Evolutionary conservation across 495 filamentous ascomycete genomes (phyloP), one percentile per base, ranked within the genome.

Genomic region (Annulohypoxylon moriforme): DNA sequence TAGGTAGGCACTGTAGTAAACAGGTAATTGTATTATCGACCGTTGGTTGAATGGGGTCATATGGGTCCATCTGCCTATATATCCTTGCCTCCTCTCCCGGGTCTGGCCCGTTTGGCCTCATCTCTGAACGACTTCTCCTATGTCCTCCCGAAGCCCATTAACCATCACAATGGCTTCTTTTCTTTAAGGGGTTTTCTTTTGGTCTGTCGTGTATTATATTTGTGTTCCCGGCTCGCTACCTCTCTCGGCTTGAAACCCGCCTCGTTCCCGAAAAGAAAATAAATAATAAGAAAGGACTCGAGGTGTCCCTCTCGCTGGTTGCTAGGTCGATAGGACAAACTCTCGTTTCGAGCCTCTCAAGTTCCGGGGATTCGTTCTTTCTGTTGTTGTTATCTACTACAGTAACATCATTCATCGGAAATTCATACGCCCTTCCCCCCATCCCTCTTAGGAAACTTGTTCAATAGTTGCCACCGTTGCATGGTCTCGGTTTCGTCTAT

Each of bases 131-230:
- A 74, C 80, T 50, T 71, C 78, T 73, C 78, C 76, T 77, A 73
- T 78, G 74, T 77, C 72, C 55, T 40, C 70, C 58, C 66, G 70
- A 67, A 76, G 76, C 60, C 78, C 79, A 77, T 76, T 78, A 73
- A 73, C 71, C 75, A 75, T 66, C 49, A 66, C 69, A 68, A 83
- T 83, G 80, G 78, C 77, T 79, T 82, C 78, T 75, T 80, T 82
- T 81, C 76, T 75, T 80, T 83, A 67, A 67, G 59, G 67, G 66
- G 67, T 69, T 74, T 78, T 64, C 63, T 64, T 68, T 34, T 66
- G 58, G 76, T 75, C 71, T 74, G 73, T 76, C 75, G 60, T 77
- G 71, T 75, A 69, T 64, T 73, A 64, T 74, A 74, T 40, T 71
- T 69, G 58, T 69, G 40, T 53, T 71, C 63, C 58, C 77, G 60